Conservation (phyloP, 2,329 filamentous ascomycete genomes). For the Akanthomyces muscarius region DNA sequence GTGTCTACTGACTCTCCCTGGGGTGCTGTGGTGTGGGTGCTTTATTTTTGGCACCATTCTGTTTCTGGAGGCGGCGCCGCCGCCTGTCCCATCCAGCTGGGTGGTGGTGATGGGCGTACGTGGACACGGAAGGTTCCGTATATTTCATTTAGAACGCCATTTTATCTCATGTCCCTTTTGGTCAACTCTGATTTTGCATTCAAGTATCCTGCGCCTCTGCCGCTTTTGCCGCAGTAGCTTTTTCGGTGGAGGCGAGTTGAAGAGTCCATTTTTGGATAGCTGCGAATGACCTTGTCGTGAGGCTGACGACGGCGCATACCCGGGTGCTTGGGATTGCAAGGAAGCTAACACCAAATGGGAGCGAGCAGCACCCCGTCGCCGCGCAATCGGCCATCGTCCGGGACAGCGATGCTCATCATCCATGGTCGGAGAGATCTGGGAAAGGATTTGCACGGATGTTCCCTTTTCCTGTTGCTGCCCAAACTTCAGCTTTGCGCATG, state of each 20-base stretch:
- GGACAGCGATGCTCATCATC: neutral
- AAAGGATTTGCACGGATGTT: neutral
- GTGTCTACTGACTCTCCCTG: neutral
- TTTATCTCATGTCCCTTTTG: neutral
- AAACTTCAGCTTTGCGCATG: neutral
- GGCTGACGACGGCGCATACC: slow-evolving; percentile 2
- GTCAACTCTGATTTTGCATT: neutral
- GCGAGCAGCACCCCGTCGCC: neutral
- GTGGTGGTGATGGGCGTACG: neutral
- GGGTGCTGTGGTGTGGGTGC: neutral
- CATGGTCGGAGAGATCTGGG: neutral
- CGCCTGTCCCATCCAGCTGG: neutral
- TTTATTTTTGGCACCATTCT: neutral
- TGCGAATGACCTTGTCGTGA: slow-evolving; percentile 1
- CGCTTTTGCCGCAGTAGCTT: slow-evolving; percentile 9
- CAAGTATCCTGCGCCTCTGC: slow-evolving; percentile 9
- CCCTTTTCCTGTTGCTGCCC: neutral
- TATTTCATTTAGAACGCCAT: neutral
- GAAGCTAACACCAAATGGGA: slow-evolving; percentile 1
- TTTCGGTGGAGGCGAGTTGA: slow-evolving; percentile 8
- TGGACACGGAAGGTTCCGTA: slow-evolving; percentile 2
- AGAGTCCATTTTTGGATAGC: slow-evolving; percentile 5
- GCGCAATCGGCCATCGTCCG: slow-evolving; percentile 15
- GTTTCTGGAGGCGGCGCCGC: neutral
- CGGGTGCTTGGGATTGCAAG: neutral